Base-by-base conservation (phyloP, 2,329 filamentous ascomycete genomes). In the Venturia pyrina region DNA sequence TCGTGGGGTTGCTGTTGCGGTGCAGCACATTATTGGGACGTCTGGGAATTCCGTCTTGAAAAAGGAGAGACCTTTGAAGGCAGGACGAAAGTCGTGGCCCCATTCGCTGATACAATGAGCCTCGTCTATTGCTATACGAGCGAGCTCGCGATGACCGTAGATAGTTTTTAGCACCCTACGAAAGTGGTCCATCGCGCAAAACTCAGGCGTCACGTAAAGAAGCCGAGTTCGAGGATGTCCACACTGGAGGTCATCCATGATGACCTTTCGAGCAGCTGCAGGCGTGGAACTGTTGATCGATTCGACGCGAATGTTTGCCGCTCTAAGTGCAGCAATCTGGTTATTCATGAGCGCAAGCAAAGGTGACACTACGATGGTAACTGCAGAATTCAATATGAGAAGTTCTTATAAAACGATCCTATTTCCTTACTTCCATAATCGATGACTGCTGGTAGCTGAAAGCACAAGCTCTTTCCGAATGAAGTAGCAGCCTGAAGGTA, bases 51-150 rank as follows among this genome's bases (percentile, higher is more conserved):
- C 87, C 62, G 86, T 82, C 70, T 90, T 88, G 79, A 98, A 95
- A 87, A 91, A 97, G 1, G 85, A 88, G 7, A 98, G 82, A 24
- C 89, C 85, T 73, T 95, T 92, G 77, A 96, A 98, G 66, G 92
- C 90, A 44, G 88, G 90, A n/a, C 93, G 89, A 74, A 98, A 98
- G 75, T 98, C 93, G 75, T 98, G 93, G 1, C 93, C 93, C 93
- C 93, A 97, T 86, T 97, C 93, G 32, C 91, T 96, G 70, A 98
- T 96, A 75, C 93, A 98, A 75, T 98, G 93, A 1, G 93, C 93
- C 78, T 98, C 93, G 73, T 98, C 93, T 66, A 98, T 87, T 61
- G 90, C 93, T 69, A 98, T 86, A 17, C 93, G 86, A 11, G 89
- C 88, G n/a, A 98, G 84, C 76, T 97, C 91, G 66, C 85, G 85